Evolutionary conservation across 1,284 basidiomycete species (phyloP).

Genomic region (Macrocystidia cucumis): DNA sequence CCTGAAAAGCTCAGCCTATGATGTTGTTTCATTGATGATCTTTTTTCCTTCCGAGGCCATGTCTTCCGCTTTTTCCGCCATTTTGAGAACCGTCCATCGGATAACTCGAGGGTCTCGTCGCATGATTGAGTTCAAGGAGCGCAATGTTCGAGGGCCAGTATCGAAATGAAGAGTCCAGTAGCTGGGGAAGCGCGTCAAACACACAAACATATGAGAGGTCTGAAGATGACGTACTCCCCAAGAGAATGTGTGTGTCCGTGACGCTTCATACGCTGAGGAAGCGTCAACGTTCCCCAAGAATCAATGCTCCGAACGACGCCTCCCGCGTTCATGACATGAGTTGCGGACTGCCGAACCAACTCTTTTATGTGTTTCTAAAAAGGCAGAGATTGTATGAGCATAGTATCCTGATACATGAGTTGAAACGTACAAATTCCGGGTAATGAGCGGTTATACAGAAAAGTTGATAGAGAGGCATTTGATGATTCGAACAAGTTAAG

Average conservation of each 20-base stretch:
- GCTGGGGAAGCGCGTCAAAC: constrained; percentile 29
- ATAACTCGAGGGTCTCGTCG: constrained; percentile 77
- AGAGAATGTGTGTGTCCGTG: constrained; percentile 54
- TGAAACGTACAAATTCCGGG: constrained; percentile 54
- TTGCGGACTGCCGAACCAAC: constrained; percentile 68
- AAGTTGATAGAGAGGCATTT: constrained; percentile 80
- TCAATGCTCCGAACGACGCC: constrained; percentile 77
- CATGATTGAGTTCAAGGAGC: constrained; percentile 57
- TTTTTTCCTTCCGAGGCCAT: constrained; percentile 36
- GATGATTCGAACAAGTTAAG: too few species aligned
- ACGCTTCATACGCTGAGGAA: constrained; percentile 74
- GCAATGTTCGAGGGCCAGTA: constrained; percentile 66
- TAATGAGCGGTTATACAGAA: constrained; percentile 73
- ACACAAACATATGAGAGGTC: constrained; percentile 5
- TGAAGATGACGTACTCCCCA: constrained; percentile 67
- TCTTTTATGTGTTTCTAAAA: constrained; percentile 68
- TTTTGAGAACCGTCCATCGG: constrained; percentile 76
- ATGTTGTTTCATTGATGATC: constrained; percentile 1
- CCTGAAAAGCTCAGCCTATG: neutral
- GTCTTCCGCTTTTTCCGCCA: constrained; percentile 70
- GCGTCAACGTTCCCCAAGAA: constrained; percentile 65
- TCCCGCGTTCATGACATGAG: constrained; percentile 69
- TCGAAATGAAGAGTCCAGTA: constrained; percentile 91
- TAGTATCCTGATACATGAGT: constrained; percentile 1
- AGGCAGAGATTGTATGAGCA: constrained; percentile 6